Conservation (phyloP, 2,329 filamentous ascomycete genomes). For the Fusarium sp. region DNA sequence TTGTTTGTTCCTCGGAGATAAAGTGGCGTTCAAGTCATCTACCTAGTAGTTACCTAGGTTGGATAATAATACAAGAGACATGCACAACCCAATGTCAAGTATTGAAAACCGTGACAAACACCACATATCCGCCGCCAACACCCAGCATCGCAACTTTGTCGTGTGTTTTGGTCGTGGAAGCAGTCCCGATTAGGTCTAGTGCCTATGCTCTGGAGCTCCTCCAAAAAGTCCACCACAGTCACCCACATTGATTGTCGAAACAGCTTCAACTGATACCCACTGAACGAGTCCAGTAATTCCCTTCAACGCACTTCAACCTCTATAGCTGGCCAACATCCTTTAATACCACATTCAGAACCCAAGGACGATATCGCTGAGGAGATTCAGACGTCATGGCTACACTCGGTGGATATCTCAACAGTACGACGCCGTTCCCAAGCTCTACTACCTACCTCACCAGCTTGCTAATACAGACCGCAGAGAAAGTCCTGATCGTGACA, state of each 20-base stretch:
- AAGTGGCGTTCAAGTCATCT: background rate
- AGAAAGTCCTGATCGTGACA: conserved; percentile 91
- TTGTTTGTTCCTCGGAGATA: background rate
- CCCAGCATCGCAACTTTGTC: background rate
- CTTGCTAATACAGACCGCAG: conserved; percentile 57
- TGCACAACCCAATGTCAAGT: background rate
- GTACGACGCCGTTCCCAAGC: conserved; percentile 44
- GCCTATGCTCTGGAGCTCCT: conserved; percentile 29
- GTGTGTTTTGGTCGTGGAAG: background rate
- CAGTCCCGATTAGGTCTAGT: conserved; percentile 36
- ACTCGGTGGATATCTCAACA: conserved; percentile 58
- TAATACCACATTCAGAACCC: background rate
- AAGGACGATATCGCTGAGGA: background rate
- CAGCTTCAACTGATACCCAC: conserved; percentile 15
- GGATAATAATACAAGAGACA: background rate
- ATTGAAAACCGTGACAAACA: background rate
- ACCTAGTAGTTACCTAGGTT: background rate
- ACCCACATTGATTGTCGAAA: conserved; percentile 21
- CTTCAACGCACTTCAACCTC: background rate
- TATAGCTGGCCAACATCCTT: background rate
- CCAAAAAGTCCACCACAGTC: conserved; percentile 41
- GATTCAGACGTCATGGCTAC: conserved; percentile 51
- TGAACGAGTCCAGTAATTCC: background rate
- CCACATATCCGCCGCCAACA: background rate
- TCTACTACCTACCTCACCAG: background rate